phyloP scores from a whole-genome alignment of 805 yeast genomes.

The Monosporozyma siamensis region DNA sequence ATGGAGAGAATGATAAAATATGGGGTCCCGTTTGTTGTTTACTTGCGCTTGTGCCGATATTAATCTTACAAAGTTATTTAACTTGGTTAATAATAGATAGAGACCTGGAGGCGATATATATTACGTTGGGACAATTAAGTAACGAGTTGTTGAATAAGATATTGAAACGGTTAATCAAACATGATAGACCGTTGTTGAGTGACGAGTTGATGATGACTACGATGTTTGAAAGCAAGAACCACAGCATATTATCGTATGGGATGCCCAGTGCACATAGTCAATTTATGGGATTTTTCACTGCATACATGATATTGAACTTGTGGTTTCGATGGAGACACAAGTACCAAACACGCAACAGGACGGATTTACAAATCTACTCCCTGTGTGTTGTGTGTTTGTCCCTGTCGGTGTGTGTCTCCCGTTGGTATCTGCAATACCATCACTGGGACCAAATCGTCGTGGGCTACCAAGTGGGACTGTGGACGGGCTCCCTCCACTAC shows the following conservation, averaged over 20 bases:
- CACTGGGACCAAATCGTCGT: conserved; percentile 60
- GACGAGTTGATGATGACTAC: conserved; percentile 5
- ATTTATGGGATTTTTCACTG: conserved; percentile 63
- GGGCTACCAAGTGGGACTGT: conserved; percentile 57
- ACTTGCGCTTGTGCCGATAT: conserved; percentile 72
- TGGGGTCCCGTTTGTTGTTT: conserved; percentile 56
- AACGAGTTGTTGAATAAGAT: conserved; percentile 67
- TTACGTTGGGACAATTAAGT: conserved; percentile 77
- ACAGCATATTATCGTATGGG: conserved; percentile 38
- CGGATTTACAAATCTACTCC: too few species aligned
- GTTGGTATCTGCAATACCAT: conserved; percentile 77
- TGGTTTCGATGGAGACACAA: conserved; percentile 18
- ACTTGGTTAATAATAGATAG: conserved; percentile 77
- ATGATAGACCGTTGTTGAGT: conserved; percentile 60
- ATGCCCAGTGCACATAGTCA: conserved; percentile 98
- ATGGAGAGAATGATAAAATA: conserved; percentile 56
- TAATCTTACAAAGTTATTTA: conserved; percentile 64
- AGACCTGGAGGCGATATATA: conserved; percentile 74
- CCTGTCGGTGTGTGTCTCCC: conserved; percentile 48
- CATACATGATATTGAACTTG: conserved; percentile 16
- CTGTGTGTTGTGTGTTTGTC: conserved; percentile 7
- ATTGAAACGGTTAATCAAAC: conserved; percentile 52
- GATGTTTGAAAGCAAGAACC: background rate
- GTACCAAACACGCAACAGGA: too few species aligned
- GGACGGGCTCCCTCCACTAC: conserved; percentile 52